Evolutionary conservation across 2,329 filamentous ascomycete genomes (phyloP).

Genomic region (Thelonectria blattea): DNA sequence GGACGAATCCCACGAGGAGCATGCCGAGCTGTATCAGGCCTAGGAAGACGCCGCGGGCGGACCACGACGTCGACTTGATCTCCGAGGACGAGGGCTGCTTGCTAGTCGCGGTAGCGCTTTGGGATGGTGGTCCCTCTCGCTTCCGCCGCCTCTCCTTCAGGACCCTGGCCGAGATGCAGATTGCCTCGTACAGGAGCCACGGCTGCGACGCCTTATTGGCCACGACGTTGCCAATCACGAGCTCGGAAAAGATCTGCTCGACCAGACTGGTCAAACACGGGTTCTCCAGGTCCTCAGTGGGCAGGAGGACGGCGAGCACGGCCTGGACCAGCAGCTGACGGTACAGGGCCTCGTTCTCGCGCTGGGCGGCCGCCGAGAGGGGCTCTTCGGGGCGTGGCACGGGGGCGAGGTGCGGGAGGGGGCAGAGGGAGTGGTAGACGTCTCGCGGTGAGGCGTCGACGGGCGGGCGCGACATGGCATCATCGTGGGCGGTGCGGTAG

Average conservation of each 20-base stretch:
- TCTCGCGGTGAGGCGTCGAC: constrained; percentile 67
- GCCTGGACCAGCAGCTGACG: constrained; percentile 87
- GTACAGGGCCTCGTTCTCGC: constrained; percentile 80
- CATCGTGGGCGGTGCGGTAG: constrained; percentile 69
- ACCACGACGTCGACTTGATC: constrained; percentile 42
- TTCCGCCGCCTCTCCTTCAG: constrained; percentile 42
- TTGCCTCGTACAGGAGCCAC: constrained; percentile 85
- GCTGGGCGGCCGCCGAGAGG: constrained; percentile 63
- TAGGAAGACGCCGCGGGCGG: constrained; percentile 59
- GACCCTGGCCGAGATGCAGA: constrained; percentile 71
- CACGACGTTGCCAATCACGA: constrained; percentile 84
- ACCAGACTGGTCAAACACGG: constrained; percentile 83
- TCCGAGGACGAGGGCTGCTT: constrained; percentile 13
- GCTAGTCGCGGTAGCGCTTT: constrained; percentile 23
- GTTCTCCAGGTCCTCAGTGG: constrained; percentile 91
- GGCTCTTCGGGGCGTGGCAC: constrained; percentile 66
- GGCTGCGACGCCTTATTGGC: constrained; percentile 83
- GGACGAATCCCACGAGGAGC: constrained; percentile 65
- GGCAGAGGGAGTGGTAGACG: constrained; percentile 84
- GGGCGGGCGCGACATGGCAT: constrained; percentile 62
- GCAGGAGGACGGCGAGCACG: constrained; percentile 81
- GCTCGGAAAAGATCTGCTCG: constrained; percentile 85
- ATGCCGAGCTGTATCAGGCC: constrained; percentile 61
- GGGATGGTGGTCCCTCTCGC: constrained; percentile 28
- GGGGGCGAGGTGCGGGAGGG: constrained; percentile 80